Evolutionary conservation across 306 rosid genomes (phyloP), one percentile per base, ranked within the genome.

Genomic region (Corylus heterophylla): DNA sequence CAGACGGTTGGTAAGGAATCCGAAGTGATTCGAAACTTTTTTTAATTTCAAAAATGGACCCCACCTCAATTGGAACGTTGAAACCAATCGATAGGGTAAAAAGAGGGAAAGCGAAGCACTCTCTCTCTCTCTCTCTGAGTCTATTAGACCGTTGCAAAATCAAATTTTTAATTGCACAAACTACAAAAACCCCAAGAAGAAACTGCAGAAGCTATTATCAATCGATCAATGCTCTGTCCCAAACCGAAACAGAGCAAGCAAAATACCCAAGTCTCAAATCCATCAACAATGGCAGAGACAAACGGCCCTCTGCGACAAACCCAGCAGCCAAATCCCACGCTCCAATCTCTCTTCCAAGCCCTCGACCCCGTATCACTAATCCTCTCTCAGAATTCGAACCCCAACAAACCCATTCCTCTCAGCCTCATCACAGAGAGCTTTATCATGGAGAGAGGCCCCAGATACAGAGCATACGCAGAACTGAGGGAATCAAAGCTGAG

Each of bases 311-410:
- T 71, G 49, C 71, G 18, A 5, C 83, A 82, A 83, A 77, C 78
- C 85, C 87, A 81, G 17, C 54, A 78, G 44, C 44, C 71, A 39
- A 87, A 81, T 71, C 86, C 85, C 1, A 76, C 54, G 71, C 78
- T 87, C 39, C 83, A 76, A 20, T 75, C 86, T 73, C 89, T 88
- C 67, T 73, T 91, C 83, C 92, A 87, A 62, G 81, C 83, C 68
- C 88, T 94, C 47, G 97, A 94, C 70, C 97, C 97, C 29, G 85
- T 88, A 6, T 87, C 97, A 74, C 90, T 91, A 35, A 74, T 92
- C 12, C 92, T 89, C 54, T 79, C 88, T 70, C 90, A 84, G 39
- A 92, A 91, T 74, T 78, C 88, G 0, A 45, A 29, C 37, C 72
- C 86, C 49, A 69, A 85, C 6, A 74, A 72, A 10, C 87, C 86